Percentiles rank a stretch among this genome's conserved stretches.
Evolutionary conservation across 2,329 filamentous ascomycete species (phyloP).

Genomic region (Xylaria sp.): DNA sequence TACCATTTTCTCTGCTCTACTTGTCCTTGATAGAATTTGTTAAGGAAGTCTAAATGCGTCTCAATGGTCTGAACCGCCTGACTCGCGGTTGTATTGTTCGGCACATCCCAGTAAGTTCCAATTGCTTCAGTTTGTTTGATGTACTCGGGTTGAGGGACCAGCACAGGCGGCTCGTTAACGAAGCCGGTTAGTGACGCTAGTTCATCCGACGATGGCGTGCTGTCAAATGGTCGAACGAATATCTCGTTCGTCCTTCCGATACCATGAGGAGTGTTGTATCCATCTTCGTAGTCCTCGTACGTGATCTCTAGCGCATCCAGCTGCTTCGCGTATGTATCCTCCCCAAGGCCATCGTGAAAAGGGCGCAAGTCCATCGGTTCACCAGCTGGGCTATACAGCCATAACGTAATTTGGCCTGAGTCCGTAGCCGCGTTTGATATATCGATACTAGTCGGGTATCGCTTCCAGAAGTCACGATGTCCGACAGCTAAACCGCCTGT

Average conservation of each 20-base stretch:
- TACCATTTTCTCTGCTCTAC: constrained; percentile 69
- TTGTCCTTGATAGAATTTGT: constrained; percentile 65
- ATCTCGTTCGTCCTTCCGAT: constrained; percentile 68
- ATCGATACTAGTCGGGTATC: constrained; percentile 68
- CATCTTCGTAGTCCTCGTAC: constrained; percentile 69
- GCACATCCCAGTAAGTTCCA: constrained; percentile 64
- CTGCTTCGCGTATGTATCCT: constrained; percentile 66
- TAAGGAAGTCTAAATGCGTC: constrained; percentile 64
- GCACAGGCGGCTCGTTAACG: constrained; percentile 62
- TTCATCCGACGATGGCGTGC: constrained; percentile 60
- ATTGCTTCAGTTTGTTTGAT: constrained; percentile 63
- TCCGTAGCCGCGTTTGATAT: constrained; percentile 61
- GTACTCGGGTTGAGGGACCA: constrained; percentile 59
- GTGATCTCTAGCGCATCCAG: constrained; percentile 70
- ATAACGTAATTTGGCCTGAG: constrained; percentile 63
- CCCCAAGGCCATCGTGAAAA: constrained; percentile 66
- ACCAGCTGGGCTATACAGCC: constrained; percentile 68
- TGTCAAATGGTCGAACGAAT: constrained; percentile 61
- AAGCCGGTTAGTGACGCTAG: constrained; percentile 56
- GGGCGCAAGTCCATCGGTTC: constrained; percentile 65
- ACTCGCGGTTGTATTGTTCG: constrained; percentile 43
- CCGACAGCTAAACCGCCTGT: constrained; percentile 68
- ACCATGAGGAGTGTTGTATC: constrained; percentile 66
- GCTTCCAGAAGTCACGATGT: constrained; percentile 70
- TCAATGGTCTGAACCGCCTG: constrained; percentile 56